Evolutionary conservation across 139 green algal genomes (phyloP).

Genomic region (Auxenochlorella pyrenoidosa): DNA sequence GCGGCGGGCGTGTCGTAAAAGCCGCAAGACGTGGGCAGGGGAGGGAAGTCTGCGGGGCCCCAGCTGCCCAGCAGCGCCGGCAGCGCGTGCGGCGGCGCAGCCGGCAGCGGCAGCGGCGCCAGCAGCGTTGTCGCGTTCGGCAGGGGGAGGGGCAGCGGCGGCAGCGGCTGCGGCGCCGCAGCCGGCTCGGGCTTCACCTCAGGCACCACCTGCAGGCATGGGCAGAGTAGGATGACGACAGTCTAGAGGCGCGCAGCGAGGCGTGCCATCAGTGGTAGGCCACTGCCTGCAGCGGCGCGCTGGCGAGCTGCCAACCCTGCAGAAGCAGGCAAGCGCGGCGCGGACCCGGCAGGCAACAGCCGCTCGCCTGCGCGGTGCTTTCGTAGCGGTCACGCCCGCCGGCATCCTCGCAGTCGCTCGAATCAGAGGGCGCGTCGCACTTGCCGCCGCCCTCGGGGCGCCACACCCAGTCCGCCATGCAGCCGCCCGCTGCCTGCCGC

Average conservation of each 20-base stretch:
- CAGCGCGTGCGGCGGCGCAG: neutral
- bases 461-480: neutral
- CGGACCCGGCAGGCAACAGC: too few species aligned
- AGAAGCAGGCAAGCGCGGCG: too few species aligned
- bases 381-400: neutral
- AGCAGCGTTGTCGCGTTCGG: neutral
- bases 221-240: neutral
- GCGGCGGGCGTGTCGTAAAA: constrained; percentile 18
- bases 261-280: too few species aligned
- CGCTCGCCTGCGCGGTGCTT: neutral
- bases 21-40: neutral
- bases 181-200: neutral
- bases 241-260: too few species aligned
- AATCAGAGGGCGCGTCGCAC: constrained; percentile 2
- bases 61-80: neutral
- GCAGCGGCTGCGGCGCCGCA: neutral
- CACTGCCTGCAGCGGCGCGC: too few species aligned
- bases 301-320: too few species aligned
- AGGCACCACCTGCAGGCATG: neutral
- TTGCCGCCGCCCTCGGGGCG: neutral
- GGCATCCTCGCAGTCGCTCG: constrained; percentile 1
- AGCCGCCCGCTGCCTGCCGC: neutral
- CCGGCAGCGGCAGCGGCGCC: neutral
- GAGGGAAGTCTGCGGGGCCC: neutral
- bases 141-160: neutral